These are phyloP conservation scores for Pseudogymnoascus sp. DNA, from an alignment of 2,329 filamentous ascomycete species.

Conservation along the genomic window DNA sequence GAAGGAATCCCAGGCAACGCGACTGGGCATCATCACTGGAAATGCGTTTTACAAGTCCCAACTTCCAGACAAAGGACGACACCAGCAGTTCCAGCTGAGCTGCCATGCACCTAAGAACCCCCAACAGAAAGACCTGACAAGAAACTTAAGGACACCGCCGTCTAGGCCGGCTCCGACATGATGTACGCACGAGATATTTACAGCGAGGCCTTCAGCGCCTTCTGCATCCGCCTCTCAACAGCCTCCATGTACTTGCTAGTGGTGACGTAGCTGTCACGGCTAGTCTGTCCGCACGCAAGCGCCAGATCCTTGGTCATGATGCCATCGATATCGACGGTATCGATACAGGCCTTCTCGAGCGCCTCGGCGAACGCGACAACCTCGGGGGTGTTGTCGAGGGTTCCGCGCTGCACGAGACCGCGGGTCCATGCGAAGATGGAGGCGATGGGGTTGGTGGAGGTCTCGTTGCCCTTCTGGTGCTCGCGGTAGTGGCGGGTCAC, in stretches of 20 bases:
- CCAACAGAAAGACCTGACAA: slow-evolving; percentile 4
- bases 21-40: background rate
- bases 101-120: background rate
- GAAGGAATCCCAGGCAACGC: background rate
- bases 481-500: slow-evolving; percentile 98
- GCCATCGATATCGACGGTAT: slow-evolving; percentile 86
- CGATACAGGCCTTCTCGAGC: slow-evolving; percentile 86
- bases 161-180: background rate
- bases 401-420: slow-evolving; percentile 84
- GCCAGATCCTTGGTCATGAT: slow-evolving; percentile 99
- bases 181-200: slow-evolving; percentile 26
- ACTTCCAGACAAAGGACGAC: background rate
- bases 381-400: slow-evolving; percentile 87
- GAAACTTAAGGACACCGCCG: background rate
- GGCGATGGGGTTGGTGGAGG: slow-evolving; percentile 96
- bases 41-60: background rate
- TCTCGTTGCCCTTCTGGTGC: slow-evolving; percentile 96
- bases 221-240: slow-evolving; percentile 83
- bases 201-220: slow-evolving; percentile 68
- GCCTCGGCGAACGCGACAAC: slow-evolving; percentile 83
- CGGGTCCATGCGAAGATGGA: slow-evolving; percentile 99
- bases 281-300: slow-evolving; percentile 85
- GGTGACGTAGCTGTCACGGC: slow-evolving; percentile 77
- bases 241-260: slow-evolving; percentile 87
- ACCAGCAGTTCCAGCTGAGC: background rate